These are phyloP conservation scores for Vaccinium vitisidaea DNA, from an alignment of 148 eudicot species.

Conservation along the genomic window DNA sequence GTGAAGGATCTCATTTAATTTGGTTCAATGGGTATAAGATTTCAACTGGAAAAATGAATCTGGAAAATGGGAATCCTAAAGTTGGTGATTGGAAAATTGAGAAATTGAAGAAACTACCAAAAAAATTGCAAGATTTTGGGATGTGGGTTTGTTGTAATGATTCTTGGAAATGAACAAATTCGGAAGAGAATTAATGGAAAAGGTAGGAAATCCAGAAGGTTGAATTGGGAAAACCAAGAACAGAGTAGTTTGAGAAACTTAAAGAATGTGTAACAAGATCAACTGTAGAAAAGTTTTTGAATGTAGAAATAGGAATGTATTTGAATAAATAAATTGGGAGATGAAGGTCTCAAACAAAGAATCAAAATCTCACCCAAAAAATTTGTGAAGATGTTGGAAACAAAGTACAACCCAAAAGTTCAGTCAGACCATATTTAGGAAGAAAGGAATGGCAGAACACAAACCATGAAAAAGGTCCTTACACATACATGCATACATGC, in stretches of 20 bases:
- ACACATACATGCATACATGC: background rate
- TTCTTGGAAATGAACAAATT: background rate
- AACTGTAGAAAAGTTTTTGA: background rate
- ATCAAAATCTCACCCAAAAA: background rate
- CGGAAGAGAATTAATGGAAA: conserved; percentile 1
- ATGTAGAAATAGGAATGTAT: background rate
- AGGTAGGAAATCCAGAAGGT: background rate
- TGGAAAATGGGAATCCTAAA: background rate
- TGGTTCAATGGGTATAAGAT: conserved; percentile 13
- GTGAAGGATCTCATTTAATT: conserved; percentile 51
- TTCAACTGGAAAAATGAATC: conserved; percentile 18
- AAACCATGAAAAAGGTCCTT: background rate
- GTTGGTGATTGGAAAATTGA: conserved; percentile 25
- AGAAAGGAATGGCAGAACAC: conserved; percentile 2
- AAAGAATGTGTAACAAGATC: background rate
- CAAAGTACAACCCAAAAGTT: background rate
- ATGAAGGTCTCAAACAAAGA: background rate
- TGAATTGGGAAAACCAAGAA: background rate
- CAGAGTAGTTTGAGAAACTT: background rate
- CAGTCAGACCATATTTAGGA: background rate
- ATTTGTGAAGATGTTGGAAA: background rate
- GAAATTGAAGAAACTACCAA: conserved; percentile 1
- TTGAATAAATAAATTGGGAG: background rate
- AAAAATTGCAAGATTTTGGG: background rate
- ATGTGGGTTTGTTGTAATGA: conserved; percentile 23